Evolutionary conservation across 163 green algal genomes (phyloP), one percentile per base, ranked within the genome.

Genomic region (Chloromonas sp.): DNA sequence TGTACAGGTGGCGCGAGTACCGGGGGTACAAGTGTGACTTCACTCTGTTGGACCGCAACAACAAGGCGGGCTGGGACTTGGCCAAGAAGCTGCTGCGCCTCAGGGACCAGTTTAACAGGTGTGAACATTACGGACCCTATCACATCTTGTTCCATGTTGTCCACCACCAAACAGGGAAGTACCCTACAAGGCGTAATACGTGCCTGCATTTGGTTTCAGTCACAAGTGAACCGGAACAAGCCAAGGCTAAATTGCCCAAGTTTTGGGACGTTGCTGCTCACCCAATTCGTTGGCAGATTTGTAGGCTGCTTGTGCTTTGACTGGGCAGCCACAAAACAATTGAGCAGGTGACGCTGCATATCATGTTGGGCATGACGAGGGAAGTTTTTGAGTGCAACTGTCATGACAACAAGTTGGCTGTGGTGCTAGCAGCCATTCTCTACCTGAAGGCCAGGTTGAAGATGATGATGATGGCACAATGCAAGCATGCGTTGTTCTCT

Each of bases 11-110:
- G 88, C 71, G 85, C 0, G 60, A 82, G 14, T 86, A 80, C 82
- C 81, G 85, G 61, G 94, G 93, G 0, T 66, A 83, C 59, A 82
- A 83, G 60, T 95, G 90, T 85, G 93, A 99, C 87, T 98, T 98
- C 84, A 88, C 86, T 0, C 88, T 97, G 71, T 90, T 99, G 82
- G 97, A 99, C 85, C 81, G 90, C 14, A 90, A 92, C 59, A 87
- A 86, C 60, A 89, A 90, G 1, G 90, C 92, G 58, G 97, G 95
- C 58, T 99, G 94, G 93, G 97, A 99, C 88, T 88, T 99, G 13
- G 96, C 93, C 0, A 92, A 88, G 66, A 94, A 94, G 87, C 90
- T 99, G 57, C 87, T 98, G 3, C 89, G 89, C 62, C 87, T 90
- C 79, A 91, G 94, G 5, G 93, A 96, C 85, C 62, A 79, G 0